A percentile compares a stretch with the other conserved stretches of the same genome.
phyloP scores from a whole-genome alignment of 2,329 filamentous ascomycete species.

The Phyllosticta citriasiana region DNA sequence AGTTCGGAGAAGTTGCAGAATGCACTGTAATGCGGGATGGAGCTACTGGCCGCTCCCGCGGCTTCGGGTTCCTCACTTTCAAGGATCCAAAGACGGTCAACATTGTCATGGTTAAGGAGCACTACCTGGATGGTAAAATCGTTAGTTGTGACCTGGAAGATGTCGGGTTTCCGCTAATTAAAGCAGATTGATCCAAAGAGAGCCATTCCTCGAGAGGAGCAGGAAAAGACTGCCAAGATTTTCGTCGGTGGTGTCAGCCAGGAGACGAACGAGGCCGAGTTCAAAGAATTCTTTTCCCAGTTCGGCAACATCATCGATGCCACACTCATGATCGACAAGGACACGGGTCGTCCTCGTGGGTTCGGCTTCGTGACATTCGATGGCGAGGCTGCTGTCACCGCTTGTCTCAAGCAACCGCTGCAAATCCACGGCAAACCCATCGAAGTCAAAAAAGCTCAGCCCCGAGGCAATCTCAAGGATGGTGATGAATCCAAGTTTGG shows the following conservation, averaged over 20 bases:
- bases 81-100: constrained; percentile 97
- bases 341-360: constrained; percentile 89
- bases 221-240: constrained; percentile 97
- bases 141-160: constrained; percentile 46
- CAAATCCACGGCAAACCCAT: constrained; percentile 94
- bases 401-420: constrained; percentile 72
- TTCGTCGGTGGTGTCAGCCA: constrained; percentile 97
- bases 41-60: constrained; percentile 82
- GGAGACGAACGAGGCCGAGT: constrained; percentile 92
- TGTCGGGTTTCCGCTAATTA: constrained; percentile 13
- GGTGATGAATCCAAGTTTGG: constrained; percentile 43
- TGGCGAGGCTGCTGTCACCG: constrained; percentile 87
- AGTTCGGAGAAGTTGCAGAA: constrained; percentile 94
- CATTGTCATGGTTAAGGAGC: constrained; percentile 99
- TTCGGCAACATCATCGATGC: constrained; percentile 95
- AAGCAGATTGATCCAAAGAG: constrained; percentile 90
- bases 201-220: constrained; percentile 92
- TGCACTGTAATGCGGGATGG: constrained; percentile 99
- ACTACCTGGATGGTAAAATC: constrained; percentile 96
- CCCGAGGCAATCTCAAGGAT: constrained; percentile 84
- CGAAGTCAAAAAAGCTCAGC: constrained; percentile 96
- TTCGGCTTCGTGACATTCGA: constrained; percentile 99
- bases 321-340: constrained; percentile 99
- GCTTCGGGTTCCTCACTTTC: constrained; percentile 96
- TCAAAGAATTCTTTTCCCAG: constrained; percentile 92